Percentiles rank a stretch among this genome's conserved stretches.
Conservation (phyloP, 73 alveolate species). For the Paramecium pentaurelia region DNA sequence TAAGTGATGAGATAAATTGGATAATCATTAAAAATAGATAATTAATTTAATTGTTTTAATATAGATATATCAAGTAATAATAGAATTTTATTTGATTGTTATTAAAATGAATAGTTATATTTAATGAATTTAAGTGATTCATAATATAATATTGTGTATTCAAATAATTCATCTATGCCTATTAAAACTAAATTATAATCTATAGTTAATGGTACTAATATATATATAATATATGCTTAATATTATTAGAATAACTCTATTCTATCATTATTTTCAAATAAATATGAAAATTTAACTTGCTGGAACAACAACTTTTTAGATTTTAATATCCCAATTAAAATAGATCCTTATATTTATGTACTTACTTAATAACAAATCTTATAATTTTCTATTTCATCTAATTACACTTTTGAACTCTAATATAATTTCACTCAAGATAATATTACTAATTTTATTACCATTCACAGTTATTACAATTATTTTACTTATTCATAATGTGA, state of each 20-base stretch:
- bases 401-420: not conserved
- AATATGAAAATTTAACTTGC: not conserved
- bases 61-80: not conserved
- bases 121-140: not conserved
- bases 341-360: not conserved
- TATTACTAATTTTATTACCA: not conserved
- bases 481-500: not conserved
- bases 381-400: not conserved
- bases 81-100: not conserved
- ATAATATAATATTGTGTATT: not conserved
- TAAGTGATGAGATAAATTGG: not conserved
- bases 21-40: not conserved
- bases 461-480: not conserved
- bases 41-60: not conserved
- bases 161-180: not conserved
- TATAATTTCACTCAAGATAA: not conserved
- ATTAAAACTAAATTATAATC: not conserved
- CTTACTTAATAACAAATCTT: not conserved
- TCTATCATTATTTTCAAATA: not conserved
- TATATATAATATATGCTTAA: not conserved
- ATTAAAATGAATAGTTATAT: not conserved
- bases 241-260: not conserved
- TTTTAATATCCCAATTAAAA: not conserved
- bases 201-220: not conserved
- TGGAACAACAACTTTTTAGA: not conserved